These are phyloP conservation scores for Aspergillus oerlinghausenensis DNA, from an alignment of 2,329 filamentous ascomycete species.

Conservation along the genomic window DNA sequence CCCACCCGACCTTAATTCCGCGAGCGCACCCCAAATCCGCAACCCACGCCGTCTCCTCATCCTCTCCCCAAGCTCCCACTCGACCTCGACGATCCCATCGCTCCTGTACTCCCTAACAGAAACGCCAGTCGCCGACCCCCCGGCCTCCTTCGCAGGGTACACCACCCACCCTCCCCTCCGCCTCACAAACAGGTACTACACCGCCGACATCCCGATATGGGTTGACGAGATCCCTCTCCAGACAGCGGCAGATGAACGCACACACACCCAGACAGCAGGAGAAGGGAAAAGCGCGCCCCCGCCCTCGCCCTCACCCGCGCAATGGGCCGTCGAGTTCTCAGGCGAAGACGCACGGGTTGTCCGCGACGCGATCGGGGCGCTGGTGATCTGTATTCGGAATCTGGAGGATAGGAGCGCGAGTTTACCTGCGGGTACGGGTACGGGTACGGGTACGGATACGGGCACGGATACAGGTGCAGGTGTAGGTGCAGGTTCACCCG, in stretches of 20 bases:
- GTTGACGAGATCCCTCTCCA: constrained; percentile 41
- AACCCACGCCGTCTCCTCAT: constrained; percentile 42
- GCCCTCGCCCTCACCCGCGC: constrained; percentile 7
- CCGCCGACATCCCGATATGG: constrained; percentile 42
- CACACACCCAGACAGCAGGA: background rate
- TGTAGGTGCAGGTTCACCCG: background rate
- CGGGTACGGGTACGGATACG: too few species aligned
- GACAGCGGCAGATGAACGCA: background rate
- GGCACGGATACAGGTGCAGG: too few species aligned
- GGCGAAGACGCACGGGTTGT: constrained; percentile 40
- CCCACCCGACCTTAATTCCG: background rate
- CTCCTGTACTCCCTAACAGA: constrained; percentile 36
- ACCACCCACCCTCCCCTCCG: constrained; percentile 41
- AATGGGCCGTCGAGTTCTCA: constrained; percentile 41
- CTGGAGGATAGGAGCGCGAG: constrained; percentile 11
- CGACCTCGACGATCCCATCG: constrained; percentile 31
- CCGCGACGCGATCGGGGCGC: constrained; percentile 41
- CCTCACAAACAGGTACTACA: constrained; percentile 42
- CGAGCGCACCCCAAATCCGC: constrained; percentile 21
- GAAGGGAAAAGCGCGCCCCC: constrained; percentile 7
- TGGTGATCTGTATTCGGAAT: constrained; percentile 35
- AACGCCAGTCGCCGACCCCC: constrained; percentile 19
- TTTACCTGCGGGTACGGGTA: too few species aligned
- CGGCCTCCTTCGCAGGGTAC: constrained; percentile 41
- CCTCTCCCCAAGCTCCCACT: constrained; percentile 34